Conservation (phyloP, 1,284 basidiomycete genomes). For the Heliocybe sulcata region DNA sequence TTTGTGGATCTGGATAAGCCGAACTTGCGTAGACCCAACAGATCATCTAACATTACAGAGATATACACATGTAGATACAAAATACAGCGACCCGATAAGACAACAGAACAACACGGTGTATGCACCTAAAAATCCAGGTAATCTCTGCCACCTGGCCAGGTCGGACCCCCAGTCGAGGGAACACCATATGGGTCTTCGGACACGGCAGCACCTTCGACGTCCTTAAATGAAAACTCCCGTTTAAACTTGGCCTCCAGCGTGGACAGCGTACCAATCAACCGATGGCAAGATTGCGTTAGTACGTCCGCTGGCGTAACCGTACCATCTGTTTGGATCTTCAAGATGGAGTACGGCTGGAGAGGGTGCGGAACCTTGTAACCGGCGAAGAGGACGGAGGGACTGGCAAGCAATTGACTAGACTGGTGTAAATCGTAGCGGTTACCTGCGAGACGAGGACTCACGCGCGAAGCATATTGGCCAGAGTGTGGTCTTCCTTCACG, state of each 20-base stretch:
- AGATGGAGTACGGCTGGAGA: constrained; percentile 86
- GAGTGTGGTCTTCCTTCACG: constrained; percentile 95
- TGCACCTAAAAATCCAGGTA: constrained; percentile 57
- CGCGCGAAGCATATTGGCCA: constrained; percentile 95
- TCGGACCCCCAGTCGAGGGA: constrained; percentile 25
- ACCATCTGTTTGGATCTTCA: constrained; percentile 96
- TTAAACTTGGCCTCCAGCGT: constrained; percentile 68
- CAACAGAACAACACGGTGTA: neutral
- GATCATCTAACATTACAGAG: no score
- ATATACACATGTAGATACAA: neutral
- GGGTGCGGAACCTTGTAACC: constrained; percentile 98
- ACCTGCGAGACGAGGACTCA: constrained; percentile 34
- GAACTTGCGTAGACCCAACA: no score
- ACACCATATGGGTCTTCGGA: constrained; percentile 56
- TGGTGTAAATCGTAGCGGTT: neutral
- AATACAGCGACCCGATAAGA: neutral
- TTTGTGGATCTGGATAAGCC: no score
- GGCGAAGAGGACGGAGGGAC: constrained; percentile 87
- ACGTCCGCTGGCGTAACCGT: constrained; percentile 76
- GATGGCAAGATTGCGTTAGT: constrained; percentile 79
- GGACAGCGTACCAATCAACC: constrained; percentile 74
- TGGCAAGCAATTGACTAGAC: constrained; percentile 76
- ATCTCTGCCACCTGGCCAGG: constrained; percentile 41
- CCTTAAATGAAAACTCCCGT: constrained; percentile 70
- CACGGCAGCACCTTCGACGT: constrained; percentile 43